Evolutionary conservation across 225 moss, liverwort and hornwort species (phyloP).

Genomic region (Sphagnum contortum): DNA sequence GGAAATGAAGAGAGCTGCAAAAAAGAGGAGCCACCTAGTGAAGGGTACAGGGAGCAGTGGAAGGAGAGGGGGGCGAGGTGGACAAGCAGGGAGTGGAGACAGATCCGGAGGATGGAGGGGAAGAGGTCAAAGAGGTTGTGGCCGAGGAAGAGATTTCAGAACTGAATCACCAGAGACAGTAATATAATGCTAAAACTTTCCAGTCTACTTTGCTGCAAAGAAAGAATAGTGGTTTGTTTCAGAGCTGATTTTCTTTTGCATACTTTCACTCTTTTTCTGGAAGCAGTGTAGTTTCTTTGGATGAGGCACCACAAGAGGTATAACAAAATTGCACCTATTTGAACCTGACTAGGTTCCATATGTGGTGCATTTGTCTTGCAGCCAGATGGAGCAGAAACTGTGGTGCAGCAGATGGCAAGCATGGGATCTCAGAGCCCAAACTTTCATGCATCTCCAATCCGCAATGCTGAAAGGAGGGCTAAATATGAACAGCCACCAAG

Average conservation of each 20-base stretch:
- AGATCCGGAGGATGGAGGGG: slow-evolving; percentile 40
- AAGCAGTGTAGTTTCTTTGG: not conserved
- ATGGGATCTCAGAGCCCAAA: slow-evolving; percentile 59
- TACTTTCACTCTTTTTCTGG: not conserved
- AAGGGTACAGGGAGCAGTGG: slow-evolving; percentile 16
- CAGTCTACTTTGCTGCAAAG: not conserved
- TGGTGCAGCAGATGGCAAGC: slow-evolving; percentile 35
- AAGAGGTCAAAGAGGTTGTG: slow-evolving; percentile 34
- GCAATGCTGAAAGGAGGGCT: slow-evolving; percentile 31
- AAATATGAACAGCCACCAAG: slow-evolving; percentile 38
- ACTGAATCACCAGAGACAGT: slow-evolving; percentile 50
- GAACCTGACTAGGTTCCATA: not conserved
- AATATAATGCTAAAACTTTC: slow-evolving; percentile 3
- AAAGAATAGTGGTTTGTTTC: not conserved
- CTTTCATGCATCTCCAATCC: slow-evolving; percentile 43
- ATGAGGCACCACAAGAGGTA: no score
- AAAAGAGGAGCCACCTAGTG: slow-evolving; percentile 25
- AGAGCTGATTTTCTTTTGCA: not conserved
- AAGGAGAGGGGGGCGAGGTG: slow-evolving; percentile 28
- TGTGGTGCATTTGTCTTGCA: slow-evolving; percentile 7
- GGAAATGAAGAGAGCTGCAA: not conserved
- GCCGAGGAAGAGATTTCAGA: slow-evolving; percentile 43
- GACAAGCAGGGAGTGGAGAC: slow-evolving; percentile 18
- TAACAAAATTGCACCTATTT: no score
- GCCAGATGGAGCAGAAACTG: slow-evolving; percentile 37